Conservation (phyloP, 1,284 basidiomycete genomes). For the Cerrena zonata region DNA sequence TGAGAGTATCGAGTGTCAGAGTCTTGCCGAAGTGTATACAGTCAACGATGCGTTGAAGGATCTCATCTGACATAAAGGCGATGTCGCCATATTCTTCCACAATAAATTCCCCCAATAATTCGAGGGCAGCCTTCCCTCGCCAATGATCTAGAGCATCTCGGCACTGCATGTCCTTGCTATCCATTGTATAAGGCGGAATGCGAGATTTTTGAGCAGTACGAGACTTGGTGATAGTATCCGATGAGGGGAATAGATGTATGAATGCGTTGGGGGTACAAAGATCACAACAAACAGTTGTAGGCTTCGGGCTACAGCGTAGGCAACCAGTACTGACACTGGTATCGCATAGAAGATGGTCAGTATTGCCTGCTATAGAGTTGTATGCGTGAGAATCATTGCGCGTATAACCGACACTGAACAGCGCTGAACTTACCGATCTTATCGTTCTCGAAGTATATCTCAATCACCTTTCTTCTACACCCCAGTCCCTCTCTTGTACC, state of each 20-base stretch:
- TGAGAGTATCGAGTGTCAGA: background rate
- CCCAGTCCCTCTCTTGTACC: background rate
- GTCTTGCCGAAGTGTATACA: background rate
- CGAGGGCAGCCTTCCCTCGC: background rate
- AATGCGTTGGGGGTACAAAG: constrained; percentile 6
- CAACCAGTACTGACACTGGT: constrained; percentile 1
- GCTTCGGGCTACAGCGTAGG: constrained; percentile 4
- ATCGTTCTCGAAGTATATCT: constrained; percentile 1
- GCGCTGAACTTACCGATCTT: background rate
- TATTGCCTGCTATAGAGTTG: background rate
- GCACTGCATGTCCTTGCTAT: background rate
- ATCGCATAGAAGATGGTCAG: constrained; percentile 1
- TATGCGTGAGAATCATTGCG: background rate
- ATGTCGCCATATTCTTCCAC: background rate
- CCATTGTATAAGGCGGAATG: background rate
- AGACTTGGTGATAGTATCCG: background rate
- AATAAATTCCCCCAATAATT: background rate
- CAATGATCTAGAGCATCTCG: background rate
- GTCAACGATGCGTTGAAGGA: background rate
- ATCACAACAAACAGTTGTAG: constrained; percentile 7
- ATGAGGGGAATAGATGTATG: background rate
- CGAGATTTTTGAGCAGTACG: background rate
- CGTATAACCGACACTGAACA: too few species aligned
- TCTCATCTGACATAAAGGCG: background rate
- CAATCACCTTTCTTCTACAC: background rate